Percentiles rank a stretch among this genome's conserved stretches.
phyloP scores from a whole-genome alignment of 306 rosid genomes.

The Dalbergia cochinchinensis region DNA sequence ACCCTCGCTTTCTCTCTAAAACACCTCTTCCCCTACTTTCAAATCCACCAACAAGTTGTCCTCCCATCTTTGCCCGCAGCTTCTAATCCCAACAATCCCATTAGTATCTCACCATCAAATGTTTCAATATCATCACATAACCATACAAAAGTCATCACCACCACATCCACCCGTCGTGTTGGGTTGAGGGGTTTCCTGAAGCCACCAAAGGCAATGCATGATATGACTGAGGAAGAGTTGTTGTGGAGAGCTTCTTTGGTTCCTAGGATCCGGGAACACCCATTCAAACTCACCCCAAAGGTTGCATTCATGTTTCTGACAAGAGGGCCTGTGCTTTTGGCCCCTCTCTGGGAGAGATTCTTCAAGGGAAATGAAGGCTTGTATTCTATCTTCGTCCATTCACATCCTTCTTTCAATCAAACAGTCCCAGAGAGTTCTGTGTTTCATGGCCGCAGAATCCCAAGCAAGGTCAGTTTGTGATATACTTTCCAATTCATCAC shows the following conservation, averaged over 20 bases:
- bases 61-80: background rate
- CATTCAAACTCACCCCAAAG: background rate
- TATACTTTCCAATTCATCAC: background rate
- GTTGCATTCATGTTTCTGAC: slow-evolving; percentile 3
- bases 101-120: background rate
- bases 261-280: background rate
- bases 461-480: background rate
- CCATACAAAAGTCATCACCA: background rate
- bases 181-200: slow-evolving; percentile 31
- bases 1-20: slow-evolving; percentile 49
- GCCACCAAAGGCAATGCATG: background rate
- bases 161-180: background rate
- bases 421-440: background rate
- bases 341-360: background rate
- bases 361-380: background rate
- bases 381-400: background rate
- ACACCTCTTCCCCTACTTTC: slow-evolving; percentile 41
- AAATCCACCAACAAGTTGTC: slow-evolving; percentile 18
- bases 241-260: background rate
- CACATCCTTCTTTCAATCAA: background rate
- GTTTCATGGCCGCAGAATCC: background rate
- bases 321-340: background rate
- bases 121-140: background rate
- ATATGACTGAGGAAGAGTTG: background rate
- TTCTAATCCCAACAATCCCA: background rate